Evolutionary conservation across 192 early-diverging fungal species (phyloP).

Genomic region (Linnemannia zychae): DNA sequence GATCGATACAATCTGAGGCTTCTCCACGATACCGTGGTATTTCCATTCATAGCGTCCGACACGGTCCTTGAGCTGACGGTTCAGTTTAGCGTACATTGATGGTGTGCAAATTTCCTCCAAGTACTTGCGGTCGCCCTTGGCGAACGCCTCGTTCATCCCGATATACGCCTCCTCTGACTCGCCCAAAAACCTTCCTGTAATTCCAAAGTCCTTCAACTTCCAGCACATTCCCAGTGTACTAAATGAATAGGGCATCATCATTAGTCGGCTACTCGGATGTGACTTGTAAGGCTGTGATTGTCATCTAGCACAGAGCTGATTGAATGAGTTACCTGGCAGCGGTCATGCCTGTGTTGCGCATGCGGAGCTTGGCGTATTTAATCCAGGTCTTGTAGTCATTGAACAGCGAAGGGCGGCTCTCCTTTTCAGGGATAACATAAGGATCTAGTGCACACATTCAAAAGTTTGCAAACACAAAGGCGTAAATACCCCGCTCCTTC

Average conservation of each 20-base stretch:
- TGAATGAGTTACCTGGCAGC: constrained; percentile 31
- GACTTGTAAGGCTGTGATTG: no score
- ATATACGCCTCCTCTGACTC: constrained; percentile 73
- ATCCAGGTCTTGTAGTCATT: constrained; percentile 65
- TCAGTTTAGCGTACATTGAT: constrained; percentile 72
- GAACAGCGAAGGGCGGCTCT: constrained; percentile 59
- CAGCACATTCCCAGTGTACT: constrained; percentile 65
- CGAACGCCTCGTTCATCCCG: constrained; percentile 78
- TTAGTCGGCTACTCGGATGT: neutral
- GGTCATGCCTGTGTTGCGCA: constrained; percentile 63
- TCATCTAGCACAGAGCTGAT: neutral
- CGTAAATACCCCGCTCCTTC: neutral
- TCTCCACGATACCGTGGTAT: constrained; percentile 66
- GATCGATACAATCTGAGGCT: constrained; percentile 72
- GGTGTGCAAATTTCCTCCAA: constrained; percentile 71
- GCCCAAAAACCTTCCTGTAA: constrained; percentile 66
- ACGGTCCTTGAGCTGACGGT: constrained; percentile 73
- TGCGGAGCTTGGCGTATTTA: constrained; percentile 62
- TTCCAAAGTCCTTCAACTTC: constrained; percentile 68
- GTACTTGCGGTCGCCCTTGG: constrained; percentile 69
- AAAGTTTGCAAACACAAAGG: neutral
- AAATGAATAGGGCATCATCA: neutral
- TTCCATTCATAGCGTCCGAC: constrained; percentile 69
- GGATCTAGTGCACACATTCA: constrained; percentile 45
- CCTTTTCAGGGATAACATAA: constrained; percentile 65